Conservation (phyloP, 441 rosid species). For the Gossypium gossypioides region DNA sequence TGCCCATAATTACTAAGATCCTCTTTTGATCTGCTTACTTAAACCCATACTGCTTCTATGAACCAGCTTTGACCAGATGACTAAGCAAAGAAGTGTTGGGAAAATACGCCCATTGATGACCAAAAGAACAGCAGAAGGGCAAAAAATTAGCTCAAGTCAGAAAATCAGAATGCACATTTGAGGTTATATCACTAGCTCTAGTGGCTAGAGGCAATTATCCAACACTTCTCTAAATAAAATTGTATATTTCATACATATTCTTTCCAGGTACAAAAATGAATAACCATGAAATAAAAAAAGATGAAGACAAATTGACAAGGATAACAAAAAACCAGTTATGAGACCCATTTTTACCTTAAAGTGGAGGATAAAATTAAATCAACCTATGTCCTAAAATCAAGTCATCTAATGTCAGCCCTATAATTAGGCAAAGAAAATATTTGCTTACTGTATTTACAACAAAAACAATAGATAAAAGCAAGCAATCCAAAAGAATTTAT, state of each 20-base stretch:
- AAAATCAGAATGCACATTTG: background rate
- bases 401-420: background rate
- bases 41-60: background rate
- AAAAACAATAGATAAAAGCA: background rate
- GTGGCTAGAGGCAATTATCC: background rate
- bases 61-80: background rate
- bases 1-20: background rate
- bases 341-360: background rate
- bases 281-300: background rate
- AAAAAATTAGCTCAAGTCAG: background rate
- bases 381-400: background rate
- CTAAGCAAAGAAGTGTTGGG: background rate
- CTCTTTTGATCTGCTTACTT: background rate
- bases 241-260: background rate
- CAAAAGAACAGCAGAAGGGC: background rate
- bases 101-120: background rate
- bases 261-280: background rate
- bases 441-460: background rate
- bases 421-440: background rate
- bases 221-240: background rate
- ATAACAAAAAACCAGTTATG: background rate
- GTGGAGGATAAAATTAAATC: background rate
- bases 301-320: background rate
- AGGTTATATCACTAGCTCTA: background rate
- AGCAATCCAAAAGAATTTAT: background rate